Evolutionary conservation across 495 filamentous ascomycete species (phyloP).

Genomic region (Penicillium bovifimosum): DNA sequence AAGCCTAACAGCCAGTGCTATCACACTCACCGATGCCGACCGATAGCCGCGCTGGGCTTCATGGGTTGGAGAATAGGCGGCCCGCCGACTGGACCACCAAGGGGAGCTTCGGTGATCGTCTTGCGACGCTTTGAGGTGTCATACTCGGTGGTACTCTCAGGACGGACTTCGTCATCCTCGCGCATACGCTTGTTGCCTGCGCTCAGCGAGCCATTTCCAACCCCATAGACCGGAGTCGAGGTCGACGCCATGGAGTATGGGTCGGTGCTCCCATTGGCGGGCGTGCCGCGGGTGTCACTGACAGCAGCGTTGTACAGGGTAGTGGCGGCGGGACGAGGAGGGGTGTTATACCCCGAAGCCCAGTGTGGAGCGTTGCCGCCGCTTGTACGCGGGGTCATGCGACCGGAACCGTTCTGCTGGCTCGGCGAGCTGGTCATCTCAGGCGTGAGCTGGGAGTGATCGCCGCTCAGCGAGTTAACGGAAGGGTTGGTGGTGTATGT

Average conservation of each 20-base stretch:
- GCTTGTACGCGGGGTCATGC: conserved; percentile 78
- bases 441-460: conserved; percentile 75
- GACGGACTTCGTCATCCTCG: conserved; percentile 68
- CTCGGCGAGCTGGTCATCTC: conserved; percentile 78
- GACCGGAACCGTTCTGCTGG: conserved; percentile 80
- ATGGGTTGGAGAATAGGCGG: conserved; percentile 40
- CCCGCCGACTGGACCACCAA: conserved; percentile 43
- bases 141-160: conserved; percentile 59
- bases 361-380: conserved; percentile 65
- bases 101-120: conserved; percentile 60
- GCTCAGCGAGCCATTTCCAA: conserved; percentile 59
- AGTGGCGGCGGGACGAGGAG: conserved; percentile 68
- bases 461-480: conserved; percentile 59
- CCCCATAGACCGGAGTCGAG: conserved; percentile 51
- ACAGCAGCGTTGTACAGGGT: conserved; percentile 88
- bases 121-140: conserved; percentile 74
- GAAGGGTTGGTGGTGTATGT: conserved; percentile 63
- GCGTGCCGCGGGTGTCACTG: conserved; percentile 69
- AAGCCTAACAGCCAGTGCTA: background rate
- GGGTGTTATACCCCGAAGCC: conserved; percentile 70
- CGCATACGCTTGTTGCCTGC: conserved; percentile 73
- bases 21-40: conserved; percentile 32
- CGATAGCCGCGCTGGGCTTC: conserved; percentile 38
- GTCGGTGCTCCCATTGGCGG: conserved; percentile 63
- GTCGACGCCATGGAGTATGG: conserved; percentile 58